These are phyloP conservation scores for Linnemannia hyalina DNA, from an alignment of 192 early-diverging fungal species.

Conservation along the genomic window DNA sequence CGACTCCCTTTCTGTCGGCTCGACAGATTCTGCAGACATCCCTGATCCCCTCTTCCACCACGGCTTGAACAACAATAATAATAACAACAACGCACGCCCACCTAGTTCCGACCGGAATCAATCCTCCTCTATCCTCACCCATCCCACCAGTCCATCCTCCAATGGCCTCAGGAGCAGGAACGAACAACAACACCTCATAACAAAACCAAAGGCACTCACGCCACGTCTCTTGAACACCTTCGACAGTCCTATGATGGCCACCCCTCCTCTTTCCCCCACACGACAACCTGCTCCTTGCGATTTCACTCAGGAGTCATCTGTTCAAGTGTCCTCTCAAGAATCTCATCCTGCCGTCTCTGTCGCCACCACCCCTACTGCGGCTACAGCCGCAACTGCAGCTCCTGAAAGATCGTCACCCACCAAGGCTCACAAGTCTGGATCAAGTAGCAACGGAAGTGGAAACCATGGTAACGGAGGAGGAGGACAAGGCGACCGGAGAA, in stretches of 20 bases:
- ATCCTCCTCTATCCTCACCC: not conserved
- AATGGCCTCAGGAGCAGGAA: not conserved
- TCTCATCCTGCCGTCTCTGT: not conserved
- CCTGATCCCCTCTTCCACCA: not conserved
- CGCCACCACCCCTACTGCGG: not conserved
- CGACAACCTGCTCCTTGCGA: not conserved
- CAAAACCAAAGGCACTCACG: not conserved
- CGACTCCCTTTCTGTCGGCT: constrained; percentile 23
- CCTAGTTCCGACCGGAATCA: constrained; percentile 3
- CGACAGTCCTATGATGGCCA: constrained; percentile 36
- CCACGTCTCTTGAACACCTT: not conserved
- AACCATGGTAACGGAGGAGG: not conserved
- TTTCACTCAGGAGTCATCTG: constrained; percentile 5
- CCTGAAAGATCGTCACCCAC: not conserved
- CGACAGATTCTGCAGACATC: constrained; percentile 12
- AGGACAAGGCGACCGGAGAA: not conserved
- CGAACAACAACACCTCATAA: not conserved
- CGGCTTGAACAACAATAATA: not conserved
- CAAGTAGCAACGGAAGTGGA: not conserved
- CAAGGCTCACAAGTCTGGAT: not conserved
- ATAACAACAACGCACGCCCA: not conserved
- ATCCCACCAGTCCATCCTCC: not conserved
- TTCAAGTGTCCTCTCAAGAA: not conserved
- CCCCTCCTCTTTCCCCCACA: constrained; percentile 41
- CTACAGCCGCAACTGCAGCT: not conserved